A percentile compares a stretch with the other conserved stretches of the same genome.
Evolutionary conservation across 306 rosid genomes (phyloP).

Genomic region (Alnus glutinosa): DNA sequence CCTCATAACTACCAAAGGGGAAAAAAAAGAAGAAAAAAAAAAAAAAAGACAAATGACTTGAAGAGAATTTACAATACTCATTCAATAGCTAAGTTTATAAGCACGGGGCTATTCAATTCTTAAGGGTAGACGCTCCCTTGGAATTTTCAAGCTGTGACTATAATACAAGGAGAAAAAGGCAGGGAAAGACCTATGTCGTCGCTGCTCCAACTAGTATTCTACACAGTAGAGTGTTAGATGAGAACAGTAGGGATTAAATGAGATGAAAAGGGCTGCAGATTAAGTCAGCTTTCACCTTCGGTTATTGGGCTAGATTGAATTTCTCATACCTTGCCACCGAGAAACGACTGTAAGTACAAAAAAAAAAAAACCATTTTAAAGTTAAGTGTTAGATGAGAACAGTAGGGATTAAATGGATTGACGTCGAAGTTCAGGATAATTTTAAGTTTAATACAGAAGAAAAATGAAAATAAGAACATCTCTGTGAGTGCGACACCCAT

Average conservation of each 20-base stretch:
- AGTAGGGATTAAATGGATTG: background rate
- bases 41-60: background rate
- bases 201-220: background rate
- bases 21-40: too few relatives aligned
- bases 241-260: background rate
- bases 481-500: background rate
- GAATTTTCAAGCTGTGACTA: background rate
- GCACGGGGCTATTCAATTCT: background rate
- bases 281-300: background rate
- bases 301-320: background rate
- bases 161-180: background rate
- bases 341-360: conserved; percentile 28
- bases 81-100: background rate
- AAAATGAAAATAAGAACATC: background rate
- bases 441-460: background rate
- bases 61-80: background rate
- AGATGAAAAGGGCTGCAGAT: background rate
- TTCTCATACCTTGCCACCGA: conserved; percentile 44
- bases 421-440: background rate
- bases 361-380: conserved; percentile 17
- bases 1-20: too few relatives aligned
- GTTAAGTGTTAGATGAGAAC: conserved; percentile 13
- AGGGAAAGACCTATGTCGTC: too few relatives aligned
- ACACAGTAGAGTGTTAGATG: background rate
- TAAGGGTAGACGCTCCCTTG: background rate